Evolutionary conservation across 116 monocot genomes (phyloP), one percentile per base, ranked within the genome.

Genomic region (Phalaenopsis hybrid): DNA sequence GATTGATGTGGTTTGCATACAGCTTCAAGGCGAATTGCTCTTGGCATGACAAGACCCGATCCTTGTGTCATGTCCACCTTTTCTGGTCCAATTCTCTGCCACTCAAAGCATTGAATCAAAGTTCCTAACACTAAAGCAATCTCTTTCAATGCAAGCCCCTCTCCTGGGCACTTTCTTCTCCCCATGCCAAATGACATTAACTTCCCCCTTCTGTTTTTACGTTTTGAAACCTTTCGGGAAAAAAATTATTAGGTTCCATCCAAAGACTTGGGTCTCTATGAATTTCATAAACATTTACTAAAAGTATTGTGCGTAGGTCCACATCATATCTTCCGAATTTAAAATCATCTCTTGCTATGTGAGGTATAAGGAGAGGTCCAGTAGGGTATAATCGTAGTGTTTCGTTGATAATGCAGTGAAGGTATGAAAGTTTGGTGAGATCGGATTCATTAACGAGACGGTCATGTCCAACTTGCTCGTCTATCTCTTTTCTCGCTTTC

Each of bases 231-330:
- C 75, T 75, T 33, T 75, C 75, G 5, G 46, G 75, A 45, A 75
- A n/a, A 75, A 75, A 75, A 7, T 45, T 45, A 16, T 44, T 44
- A 6, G 76, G 81, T 0, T 83, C 83, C 16, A 75, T 50, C 86
- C 86, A 84, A 4, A 59, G 13, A 8, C 37, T n/a, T 0, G 82
- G 84, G 18, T 89, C 85, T 28, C 84, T 81, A 3, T 89, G 89
- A 9, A 89, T 86, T 0, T 58, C 75, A 70, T 84, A 84, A 18
- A 73, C 86, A 44, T 87, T 89, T 6, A 85, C 78, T 25, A 89
- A 13, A 0, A 87, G 57, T 77, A 77, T 87, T 2, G 87, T 87
- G 1, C 82, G 85, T 4, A 23, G 17, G 6, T 87, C 84, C 0
- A 87, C n/a, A 57, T 44, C 8, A 74, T 51, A 89, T 31, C 77